Percentiles rank a stretch among this genome's conserved stretches.
Evolutionary conservation across 108 stramenopile genomes (phyloP).

Genomic region (Hondaea fermentalgiana): DNA sequence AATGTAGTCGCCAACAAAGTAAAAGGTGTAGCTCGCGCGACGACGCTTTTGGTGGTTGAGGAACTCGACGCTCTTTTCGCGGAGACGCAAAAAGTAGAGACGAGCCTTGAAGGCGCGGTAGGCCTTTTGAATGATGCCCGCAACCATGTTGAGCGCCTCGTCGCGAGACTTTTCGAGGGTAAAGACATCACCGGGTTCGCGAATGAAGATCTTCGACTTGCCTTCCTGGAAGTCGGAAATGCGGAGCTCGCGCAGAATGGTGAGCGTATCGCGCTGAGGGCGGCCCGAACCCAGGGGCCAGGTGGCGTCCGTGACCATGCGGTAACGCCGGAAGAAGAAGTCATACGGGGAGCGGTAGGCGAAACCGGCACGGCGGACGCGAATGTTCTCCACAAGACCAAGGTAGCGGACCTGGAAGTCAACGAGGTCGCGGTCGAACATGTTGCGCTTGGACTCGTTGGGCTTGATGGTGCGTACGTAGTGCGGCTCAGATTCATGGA

Average conservation of each 20-base stretch:
- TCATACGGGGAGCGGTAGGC: constrained; percentile 4
- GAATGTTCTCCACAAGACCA: constrained; percentile 34
- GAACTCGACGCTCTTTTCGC: background rate
- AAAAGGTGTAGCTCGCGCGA: background rate
- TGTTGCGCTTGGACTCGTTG: background rate
- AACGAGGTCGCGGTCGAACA: constrained; percentile 23
- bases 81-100: background rate
- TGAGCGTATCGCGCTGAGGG: background rate
- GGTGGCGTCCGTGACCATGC: background rate
- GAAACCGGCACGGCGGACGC: constrained; percentile 30
- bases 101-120: constrained; percentile 19
- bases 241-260: constrained; percentile 9
- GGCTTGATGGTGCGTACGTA: constrained; percentile 35
- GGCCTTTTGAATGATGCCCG: background rate
- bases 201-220: constrained; percentile 46
- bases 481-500: constrained; percentile 4
- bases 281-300: background rate
- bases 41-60: background rate
- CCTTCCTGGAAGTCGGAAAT: constrained; percentile 28
- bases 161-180: background rate
- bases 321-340: constrained; percentile 21
- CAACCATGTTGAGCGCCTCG: background rate
- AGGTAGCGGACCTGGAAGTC: constrained; percentile 31
- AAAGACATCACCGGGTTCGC: constrained; percentile 28
- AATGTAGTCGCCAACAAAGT: constrained; percentile 18